A percentile compares a stretch with the other conserved stretches of the same genome.
Conservation (phyloP, 805 yeast species). For the Metschnikowia bowlesiae region DNA sequence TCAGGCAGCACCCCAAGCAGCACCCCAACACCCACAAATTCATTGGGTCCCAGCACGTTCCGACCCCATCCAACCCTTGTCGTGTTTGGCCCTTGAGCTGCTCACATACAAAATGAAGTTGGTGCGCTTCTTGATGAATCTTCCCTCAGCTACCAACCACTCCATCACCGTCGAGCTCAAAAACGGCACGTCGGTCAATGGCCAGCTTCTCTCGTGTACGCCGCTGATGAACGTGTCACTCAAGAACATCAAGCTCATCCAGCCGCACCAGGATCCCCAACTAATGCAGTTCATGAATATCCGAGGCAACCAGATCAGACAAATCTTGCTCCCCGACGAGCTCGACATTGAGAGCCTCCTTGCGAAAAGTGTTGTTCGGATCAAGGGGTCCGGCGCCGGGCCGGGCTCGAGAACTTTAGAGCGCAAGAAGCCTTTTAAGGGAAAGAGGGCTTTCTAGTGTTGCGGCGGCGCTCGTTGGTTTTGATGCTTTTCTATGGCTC, state of each 20-base stretch:
- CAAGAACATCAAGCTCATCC: conserved; percentile 74
- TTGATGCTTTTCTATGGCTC: no score
- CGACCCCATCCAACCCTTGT: background rate
- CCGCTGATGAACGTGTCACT: conserved; percentile 88
- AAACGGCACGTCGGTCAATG: conserved; percentile 83
- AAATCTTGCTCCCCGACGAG: conserved; percentile 80
- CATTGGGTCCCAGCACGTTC: no score
- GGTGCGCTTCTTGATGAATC: conserved; percentile 75
- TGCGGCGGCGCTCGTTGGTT: no score
- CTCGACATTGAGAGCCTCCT: conserved; percentile 65
- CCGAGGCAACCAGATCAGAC: conserved; percentile 85
- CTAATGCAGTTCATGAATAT: conserved; percentile 74
- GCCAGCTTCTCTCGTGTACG: conserved; percentile 77
- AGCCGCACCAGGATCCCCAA: conserved; percentile 64
- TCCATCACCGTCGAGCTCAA: conserved; percentile 87
- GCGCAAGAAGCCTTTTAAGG: conserved; percentile 15
- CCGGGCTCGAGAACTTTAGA: conserved; percentile 24
- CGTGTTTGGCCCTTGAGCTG: no score
- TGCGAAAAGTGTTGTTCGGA: conserved; percentile 45
- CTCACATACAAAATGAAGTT: conserved; percentile 47
- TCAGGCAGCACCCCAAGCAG: no score
- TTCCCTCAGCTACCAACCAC: conserved; percentile 61
- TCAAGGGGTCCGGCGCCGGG: conserved; percentile 43
- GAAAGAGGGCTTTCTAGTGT: conserved; percentile 13
- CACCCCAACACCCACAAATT: no score